Evolutionary conservation across 2,329 filamentous ascomycete species (phyloP), one percentile per base, ranked within the genome.

Genomic region (Fusarium mundagurra): DNA sequence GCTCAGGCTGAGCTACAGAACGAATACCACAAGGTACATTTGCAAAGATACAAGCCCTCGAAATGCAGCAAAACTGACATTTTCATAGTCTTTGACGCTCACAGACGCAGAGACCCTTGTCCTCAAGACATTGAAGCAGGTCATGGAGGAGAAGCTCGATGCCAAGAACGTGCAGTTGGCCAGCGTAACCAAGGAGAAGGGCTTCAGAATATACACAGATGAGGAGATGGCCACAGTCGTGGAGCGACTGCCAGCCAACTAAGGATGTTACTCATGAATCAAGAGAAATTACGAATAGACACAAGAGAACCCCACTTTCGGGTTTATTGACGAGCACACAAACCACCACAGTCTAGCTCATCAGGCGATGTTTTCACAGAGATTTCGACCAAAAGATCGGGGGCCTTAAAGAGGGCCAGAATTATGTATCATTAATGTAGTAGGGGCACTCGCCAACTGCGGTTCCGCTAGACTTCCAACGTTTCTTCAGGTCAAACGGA

Each of bases 131-230:
- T 85, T 99, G 83, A 99, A 98, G 90, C 96, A 99, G 86, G 96
- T 99, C 78, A 99, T 99, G 96, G 96, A 99, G 86, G 96, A 99
- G 91, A 99, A 99, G 88, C 89, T 99, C 70, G 96, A 99, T 83
- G 90, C 95, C 74, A 99, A 99, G 91, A 99, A 99, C 82, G 96
- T 99, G 76, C 96, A 99, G 87, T 85, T 99, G 78, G 96, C 96
- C 61, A 98, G 96, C 82, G 96, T 99, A 66, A 99, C 96, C 73
- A 97, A 95, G 88, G 96, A 98, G 77, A 96, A 94, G 86, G 96
- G 96, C 64, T 99, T 99, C 89, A 93, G 94, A 86, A 98, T 99
- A 91, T 99, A 99, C 88, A 93, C 92, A 67, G 96, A 99, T 80
- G 94, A 96, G 81, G 96, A 98, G 87, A 99, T 99, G 96, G 94